A percentile compares a stretch with the other conserved stretches of the same genome.
phyloP scores from a whole-genome alignment of 495 filamentous ascomycete genomes.

The Mytilinidion resinicola region DNA sequence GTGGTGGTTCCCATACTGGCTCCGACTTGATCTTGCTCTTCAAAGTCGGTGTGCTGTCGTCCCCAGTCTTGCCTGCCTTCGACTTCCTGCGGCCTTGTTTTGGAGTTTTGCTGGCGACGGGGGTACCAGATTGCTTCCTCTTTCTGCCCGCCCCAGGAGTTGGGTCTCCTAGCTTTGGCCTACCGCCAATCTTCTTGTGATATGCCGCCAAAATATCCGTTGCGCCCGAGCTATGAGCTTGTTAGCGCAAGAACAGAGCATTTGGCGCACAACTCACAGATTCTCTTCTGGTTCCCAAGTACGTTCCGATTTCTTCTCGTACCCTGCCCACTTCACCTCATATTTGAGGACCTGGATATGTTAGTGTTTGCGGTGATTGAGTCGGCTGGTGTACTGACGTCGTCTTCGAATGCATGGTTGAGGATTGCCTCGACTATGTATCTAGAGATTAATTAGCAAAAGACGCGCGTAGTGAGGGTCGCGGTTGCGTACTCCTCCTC shows the following conservation, averaged over 20 bases:
- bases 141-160: conserved; percentile 6
- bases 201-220: conserved; percentile 51
- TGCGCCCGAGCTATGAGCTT: conserved; percentile 39
- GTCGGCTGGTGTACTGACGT: conserved; percentile 29
- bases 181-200: conserved; percentile 51
- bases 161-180: conserved; percentile 37
- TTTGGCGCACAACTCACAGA: conserved; percentile 39
- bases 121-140: conserved; percentile 23
- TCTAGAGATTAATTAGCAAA: conserved; percentile 40
- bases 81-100: conserved; percentile 16
- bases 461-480: neutral
- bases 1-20: conserved; percentile 45
- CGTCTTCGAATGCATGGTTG: conserved; percentile 41
- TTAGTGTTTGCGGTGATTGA: too few species aligned
- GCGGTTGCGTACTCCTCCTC: conserved; percentile 37
- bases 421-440: conserved; percentile 57
- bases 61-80: neutral
- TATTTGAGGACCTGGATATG: conserved; percentile 24
- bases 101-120: conserved; percentile 16
- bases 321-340: conserved; percentile 60
- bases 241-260: neutral
- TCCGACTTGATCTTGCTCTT: conserved; percentile 20
- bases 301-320: conserved; percentile 46
- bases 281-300: conserved; percentile 59
- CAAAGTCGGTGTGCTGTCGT: neutral